Evolutionary conservation across 2,329 filamentous ascomycete species (phyloP).

Genomic region (Arthrobotrys megalospora): DNA sequence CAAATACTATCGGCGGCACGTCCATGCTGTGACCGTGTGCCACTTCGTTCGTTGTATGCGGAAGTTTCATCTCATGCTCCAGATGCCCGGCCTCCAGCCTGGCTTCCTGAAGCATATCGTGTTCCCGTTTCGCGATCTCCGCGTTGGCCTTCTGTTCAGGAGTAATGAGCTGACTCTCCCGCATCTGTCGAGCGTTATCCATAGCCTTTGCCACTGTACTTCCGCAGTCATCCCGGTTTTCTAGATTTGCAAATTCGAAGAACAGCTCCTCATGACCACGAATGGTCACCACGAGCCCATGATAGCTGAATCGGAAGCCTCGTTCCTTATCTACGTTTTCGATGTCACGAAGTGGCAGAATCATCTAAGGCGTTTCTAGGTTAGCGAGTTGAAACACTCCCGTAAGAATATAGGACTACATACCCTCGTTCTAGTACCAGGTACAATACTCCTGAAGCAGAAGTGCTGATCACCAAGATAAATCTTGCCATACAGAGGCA

Average conservation of each 20-base stretch:
- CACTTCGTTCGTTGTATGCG: conserved; percentile 63
- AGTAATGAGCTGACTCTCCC: conserved; percentile 78
- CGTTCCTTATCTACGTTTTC: conserved; percentile 96
- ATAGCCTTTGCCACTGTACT: conserved; percentile 84
- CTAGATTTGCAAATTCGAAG: conserved; percentile 87
- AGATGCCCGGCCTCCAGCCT: conserved; percentile 70
- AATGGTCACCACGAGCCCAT: conserved; percentile 91
- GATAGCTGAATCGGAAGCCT: conserved; percentile 91
- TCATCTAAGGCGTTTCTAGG: conserved; percentile 70
- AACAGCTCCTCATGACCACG: conserved; percentile 95
- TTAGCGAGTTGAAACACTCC: conserved; percentile 36
- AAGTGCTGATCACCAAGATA: conserved; percentile 91
- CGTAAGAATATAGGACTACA: not conserved
- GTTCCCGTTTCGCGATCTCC: conserved; percentile 82
- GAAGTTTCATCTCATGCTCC: conserved; percentile 67
- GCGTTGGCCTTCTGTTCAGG: conserved; percentile 80
- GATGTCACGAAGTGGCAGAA: conserved; percentile 89
- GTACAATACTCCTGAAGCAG: conserved; percentile 92
- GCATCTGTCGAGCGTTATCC: conserved; percentile 79
- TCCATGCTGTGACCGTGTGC: conserved; percentile 67
- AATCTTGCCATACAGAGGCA: conserved; percentile 95
- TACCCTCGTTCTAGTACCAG: conserved; percentile 87
- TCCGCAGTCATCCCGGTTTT: conserved; percentile 88
- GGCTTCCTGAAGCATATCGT: conserved; percentile 83
- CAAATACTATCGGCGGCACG: conserved; percentile 84